Evolutionary conservation across 129 eudicot genomes (phyloP).

Genomic region (Glebionis coronaria): DNA sequence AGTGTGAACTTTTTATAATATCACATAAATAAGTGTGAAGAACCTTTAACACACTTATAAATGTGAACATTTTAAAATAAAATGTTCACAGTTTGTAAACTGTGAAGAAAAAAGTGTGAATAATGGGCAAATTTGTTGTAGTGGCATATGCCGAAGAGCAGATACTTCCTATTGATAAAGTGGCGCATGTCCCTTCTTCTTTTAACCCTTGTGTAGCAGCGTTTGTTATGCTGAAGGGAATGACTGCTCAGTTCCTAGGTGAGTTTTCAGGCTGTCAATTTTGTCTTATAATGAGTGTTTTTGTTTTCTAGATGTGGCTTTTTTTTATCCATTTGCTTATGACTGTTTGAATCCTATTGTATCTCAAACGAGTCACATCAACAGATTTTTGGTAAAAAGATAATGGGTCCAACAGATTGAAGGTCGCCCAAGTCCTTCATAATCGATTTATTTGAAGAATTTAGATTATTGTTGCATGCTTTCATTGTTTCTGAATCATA

Average conservation of each 20-base stretch:
- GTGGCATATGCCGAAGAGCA: conserved; percentile 86
- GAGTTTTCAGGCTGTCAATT: neutral
- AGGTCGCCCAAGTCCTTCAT: too few relatives aligned
- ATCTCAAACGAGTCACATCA: neutral
- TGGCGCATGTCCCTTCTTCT: conserved; percentile 58
- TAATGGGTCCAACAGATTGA: neutral
- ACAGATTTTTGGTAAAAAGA: neutral
- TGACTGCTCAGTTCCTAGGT: conserved; percentile 71
- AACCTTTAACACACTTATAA: too few relatives aligned
- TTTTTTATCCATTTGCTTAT: neutral
- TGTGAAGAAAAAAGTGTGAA: too few relatives aligned
- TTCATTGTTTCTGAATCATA: neutral
- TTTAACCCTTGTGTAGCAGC: conserved; percentile 62
- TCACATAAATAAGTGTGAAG: too few relatives aligned
- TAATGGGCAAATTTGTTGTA: too few relatives aligned
- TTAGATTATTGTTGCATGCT: neutral
- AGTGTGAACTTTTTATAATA: too few relatives aligned
- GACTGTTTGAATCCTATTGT: neutral
- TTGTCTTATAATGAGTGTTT: neutral
- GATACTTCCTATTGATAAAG: conserved; percentile 80
- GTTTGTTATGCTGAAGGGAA: conserved; percentile 62
- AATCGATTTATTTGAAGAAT: neutral
- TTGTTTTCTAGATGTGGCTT: neutral
- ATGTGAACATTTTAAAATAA: too few relatives aligned
- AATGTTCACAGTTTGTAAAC: too few relatives aligned